Percentiles rank a stretch among this genome's conserved stretches.
Conservation (phyloP, 192 early-diverging fungal species). For the Backusella tarrabulga region DNA sequence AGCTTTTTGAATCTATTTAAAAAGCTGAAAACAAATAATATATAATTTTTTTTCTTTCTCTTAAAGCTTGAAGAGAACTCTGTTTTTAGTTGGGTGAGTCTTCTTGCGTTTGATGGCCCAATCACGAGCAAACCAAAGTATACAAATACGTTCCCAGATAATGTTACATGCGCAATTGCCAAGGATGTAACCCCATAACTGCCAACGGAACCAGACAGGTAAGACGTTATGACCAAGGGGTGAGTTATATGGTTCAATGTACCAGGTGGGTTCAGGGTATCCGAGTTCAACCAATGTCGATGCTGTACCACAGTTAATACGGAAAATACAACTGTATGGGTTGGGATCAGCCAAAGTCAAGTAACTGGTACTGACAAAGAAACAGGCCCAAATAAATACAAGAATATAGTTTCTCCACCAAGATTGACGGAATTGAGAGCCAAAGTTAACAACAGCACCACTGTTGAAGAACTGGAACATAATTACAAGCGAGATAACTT, state of each 20-base stretch:
- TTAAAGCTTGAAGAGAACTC: slow-evolving; percentile 36
- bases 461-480: slow-evolving; percentile 75
- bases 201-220: slow-evolving; percentile 58
- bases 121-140: slow-evolving; percentile 50
- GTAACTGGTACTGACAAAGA: slow-evolving; percentile 49
- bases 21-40: background rate
- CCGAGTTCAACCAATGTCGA: slow-evolving; percentile 38
- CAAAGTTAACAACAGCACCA: slow-evolving; percentile 70
- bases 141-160: slow-evolving; percentile 50
- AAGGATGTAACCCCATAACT: slow-evolving; percentile 53
- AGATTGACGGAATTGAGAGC: slow-evolving; percentile 57
- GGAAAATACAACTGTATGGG: slow-evolving; percentile 50
- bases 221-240: slow-evolving; percentile 74
- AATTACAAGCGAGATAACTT: slow-evolving; percentile 56
- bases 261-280: slow-evolving; percentile 37
- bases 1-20: background rate
- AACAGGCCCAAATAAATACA: slow-evolving; percentile 47
- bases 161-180: slow-evolving; percentile 42
- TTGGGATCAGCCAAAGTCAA: slow-evolving; percentile 62
- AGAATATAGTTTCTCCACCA: slow-evolving; percentile 67
- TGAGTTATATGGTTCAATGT: slow-evolving; percentile 58
- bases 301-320: slow-evolving; percentile 68
- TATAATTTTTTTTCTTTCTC: background rate
- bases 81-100: slow-evolving; percentile 20
- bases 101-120: slow-evolving; percentile 32